Evolutionary conservation across 148 eudicot genomes (phyloP).

Genomic region (Camellia granthamiana): DNA sequence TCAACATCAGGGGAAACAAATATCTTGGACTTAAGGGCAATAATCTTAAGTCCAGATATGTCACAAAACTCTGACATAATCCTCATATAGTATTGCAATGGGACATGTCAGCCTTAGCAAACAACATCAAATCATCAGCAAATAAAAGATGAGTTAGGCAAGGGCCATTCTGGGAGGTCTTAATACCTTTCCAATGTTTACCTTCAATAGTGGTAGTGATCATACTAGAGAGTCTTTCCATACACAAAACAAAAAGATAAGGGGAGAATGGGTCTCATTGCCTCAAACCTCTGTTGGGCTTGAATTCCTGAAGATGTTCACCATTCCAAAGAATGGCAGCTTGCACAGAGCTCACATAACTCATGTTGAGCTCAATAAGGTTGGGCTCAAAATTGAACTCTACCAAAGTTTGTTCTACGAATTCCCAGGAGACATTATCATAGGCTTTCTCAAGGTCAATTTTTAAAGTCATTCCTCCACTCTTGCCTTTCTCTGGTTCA

Average conservation of each 20-base stretch:
- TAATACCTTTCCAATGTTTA: not conserved
- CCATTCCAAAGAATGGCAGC: not conserved
- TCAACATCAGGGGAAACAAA: not conserved
- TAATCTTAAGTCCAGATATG: not conserved
- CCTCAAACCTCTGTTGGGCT: not conserved
- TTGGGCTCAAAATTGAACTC: not conserved
- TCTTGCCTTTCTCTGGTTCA: not conserved
- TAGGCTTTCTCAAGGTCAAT: constrained; percentile 17
- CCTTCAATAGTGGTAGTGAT: not conserved
- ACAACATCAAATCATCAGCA: not conserved
- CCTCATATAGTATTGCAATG: not conserved
- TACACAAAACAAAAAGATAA: constrained; percentile 4
- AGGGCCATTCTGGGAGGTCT: not conserved
- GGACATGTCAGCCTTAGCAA: not conserved
- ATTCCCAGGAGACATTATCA: not conserved
- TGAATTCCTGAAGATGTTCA: not conserved
- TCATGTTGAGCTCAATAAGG: not conserved
- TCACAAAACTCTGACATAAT: not conserved
- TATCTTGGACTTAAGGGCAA: not conserved
- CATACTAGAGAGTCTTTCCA: not conserved
- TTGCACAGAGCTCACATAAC: not conserved
- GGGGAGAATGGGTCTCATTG: constrained; percentile 9
- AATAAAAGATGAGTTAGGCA: constrained; percentile 2
- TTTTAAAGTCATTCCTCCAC: not conserved
- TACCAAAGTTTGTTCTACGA: not conserved